Conservation (phyloP, 805 yeast species). For the Hanseniaspora nectarophila region DNA sequence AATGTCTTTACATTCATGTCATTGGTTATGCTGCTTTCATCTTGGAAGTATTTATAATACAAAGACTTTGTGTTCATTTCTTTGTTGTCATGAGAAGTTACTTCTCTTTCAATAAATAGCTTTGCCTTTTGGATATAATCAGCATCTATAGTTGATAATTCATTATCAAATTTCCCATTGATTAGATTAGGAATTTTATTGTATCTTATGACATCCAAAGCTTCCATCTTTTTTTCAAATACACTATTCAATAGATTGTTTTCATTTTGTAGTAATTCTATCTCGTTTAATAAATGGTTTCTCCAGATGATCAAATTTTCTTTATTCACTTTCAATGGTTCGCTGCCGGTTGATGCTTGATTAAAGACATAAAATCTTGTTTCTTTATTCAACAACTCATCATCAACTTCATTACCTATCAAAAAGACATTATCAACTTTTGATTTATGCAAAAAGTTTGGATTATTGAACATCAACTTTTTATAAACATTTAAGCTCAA, state of each 20-base stretch:
- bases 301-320: background rate
- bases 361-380: background rate
- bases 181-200: slow-evolving; percentile 12
- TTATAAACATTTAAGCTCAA: background rate
- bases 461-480: background rate
- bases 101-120: background rate
- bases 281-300: background rate
- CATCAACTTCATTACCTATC: background rate
- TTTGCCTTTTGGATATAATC: background rate
- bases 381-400: background rate
- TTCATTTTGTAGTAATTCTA: background rate
- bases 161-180: slow-evolving; percentile 9
- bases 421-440: background rate
- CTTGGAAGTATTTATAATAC: slow-evolving; percentile 11
- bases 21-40: slow-evolving; percentile 3
- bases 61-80: slow-evolving; percentile 6
- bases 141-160: background rate
- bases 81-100: slow-evolving; percentile 10
- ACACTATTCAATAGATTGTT: background rate
- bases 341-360: background rate
- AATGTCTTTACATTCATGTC: slow-evolving; percentile 11
- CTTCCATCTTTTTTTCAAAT: background rate
- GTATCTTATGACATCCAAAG: background rate
- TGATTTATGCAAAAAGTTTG: background rate
- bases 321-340: background rate